phyloP scores from a whole-genome alignment of 2,329 filamentous ascomycete species.

The Arachnomyces sp. region DNA sequence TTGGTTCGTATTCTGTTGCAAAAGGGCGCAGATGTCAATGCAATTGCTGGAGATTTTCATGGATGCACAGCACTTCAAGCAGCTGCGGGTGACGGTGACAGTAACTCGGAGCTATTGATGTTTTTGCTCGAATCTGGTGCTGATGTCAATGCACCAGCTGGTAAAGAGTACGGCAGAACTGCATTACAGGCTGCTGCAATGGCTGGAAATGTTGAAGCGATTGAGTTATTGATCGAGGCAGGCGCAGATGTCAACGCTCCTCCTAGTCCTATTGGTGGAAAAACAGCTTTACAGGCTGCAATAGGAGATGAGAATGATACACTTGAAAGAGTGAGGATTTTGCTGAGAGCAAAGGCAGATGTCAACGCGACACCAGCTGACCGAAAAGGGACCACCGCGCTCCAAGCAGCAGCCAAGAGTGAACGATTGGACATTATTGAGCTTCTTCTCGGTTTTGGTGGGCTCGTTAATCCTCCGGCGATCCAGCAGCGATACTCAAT shows the following conservation, averaged over 20 bases:
- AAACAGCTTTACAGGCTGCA: constrained; percentile 15
- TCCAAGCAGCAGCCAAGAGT: constrained; percentile 16
- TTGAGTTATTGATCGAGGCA: constrained; percentile 20
- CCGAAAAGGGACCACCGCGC: constrained; percentile 15
- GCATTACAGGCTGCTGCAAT: constrained; percentile 11
- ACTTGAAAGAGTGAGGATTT: constrained; percentile 11
- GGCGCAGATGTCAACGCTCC: constrained; percentile 32
- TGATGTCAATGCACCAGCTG: constrained; percentile 11
- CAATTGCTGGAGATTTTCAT: constrained; percentile 11
- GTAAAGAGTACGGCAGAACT: constrained; percentile 5
- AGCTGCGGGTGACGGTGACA: neutral
- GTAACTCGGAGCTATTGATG: constrained; percentile 8
- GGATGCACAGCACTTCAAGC: no score
- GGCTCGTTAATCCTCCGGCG: no score
- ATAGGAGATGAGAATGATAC: constrained; percentile 8
- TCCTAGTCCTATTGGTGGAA: constrained; percentile 6
- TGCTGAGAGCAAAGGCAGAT: constrained; percentile 15
- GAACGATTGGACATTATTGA: constrained; percentile 9
- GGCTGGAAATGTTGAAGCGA: constrained; percentile 3
- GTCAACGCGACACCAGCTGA: constrained; percentile 9
- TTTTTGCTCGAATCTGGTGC: constrained; percentile 3
- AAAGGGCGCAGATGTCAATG: constrained; percentile 15
- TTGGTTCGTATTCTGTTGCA: constrained; percentile 17
- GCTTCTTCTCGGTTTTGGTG: constrained; percentile 5
- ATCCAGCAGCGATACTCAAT: no score